Conservation (phyloP, 352 stramenopile genomes). For the Globisporangium nunn region DNA sequence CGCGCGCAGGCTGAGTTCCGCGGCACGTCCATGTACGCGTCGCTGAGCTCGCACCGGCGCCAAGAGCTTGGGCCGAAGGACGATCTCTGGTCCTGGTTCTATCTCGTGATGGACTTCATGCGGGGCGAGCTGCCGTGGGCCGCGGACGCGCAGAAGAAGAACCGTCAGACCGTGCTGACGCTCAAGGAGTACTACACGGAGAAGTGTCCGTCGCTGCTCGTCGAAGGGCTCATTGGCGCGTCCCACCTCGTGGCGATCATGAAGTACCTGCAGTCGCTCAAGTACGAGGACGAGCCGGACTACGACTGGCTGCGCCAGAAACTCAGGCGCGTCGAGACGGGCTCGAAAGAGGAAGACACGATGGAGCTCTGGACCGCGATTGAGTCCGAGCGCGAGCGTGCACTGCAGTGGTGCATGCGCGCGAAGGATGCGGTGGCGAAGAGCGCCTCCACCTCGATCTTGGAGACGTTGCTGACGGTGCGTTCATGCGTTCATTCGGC, state of each 20-base stretch:
- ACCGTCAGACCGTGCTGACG: slow-evolving; percentile 67
- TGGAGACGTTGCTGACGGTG: slow-evolving; percentile 48
- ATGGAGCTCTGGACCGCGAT: slow-evolving; percentile 41
- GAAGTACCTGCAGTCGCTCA: slow-evolving; percentile 64
- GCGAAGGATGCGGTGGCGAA: slow-evolving; percentile 40
- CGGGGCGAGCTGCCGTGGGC: slow-evolving; percentile 81
- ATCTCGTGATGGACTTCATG: slow-evolving; percentile 85
- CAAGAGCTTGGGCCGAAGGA: slow-evolving; percentile 80
- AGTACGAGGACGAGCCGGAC: slow-evolving; percentile 70
- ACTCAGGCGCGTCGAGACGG: slow-evolving; percentile 26
- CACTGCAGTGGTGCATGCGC: slow-evolving; percentile 45
- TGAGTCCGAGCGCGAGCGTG: slow-evolving; percentile 17
- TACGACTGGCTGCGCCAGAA: slow-evolving; percentile 41
- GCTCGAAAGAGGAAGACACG: slow-evolving; percentile 29
- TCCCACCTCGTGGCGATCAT: slow-evolving; percentile 69
- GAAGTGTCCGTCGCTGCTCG: slow-evolving; percentile 50
- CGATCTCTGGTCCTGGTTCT: slow-evolving; percentile 88
- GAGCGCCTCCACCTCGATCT: slow-evolving; percentile 19
- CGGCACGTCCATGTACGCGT: slow-evolving; percentile 87
- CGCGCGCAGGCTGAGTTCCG: slow-evolving; percentile 73
- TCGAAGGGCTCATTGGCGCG: slow-evolving; percentile 66
- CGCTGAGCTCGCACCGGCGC: slow-evolving; percentile 70
- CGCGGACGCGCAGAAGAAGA: slow-evolving; percentile 76
- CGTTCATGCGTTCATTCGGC: not conserved
- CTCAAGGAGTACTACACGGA: slow-evolving; percentile 85